Evolutionary conservation across 108 stramenopile genomes (phyloP).

Genomic region (Mediolabrus comicus): DNA sequence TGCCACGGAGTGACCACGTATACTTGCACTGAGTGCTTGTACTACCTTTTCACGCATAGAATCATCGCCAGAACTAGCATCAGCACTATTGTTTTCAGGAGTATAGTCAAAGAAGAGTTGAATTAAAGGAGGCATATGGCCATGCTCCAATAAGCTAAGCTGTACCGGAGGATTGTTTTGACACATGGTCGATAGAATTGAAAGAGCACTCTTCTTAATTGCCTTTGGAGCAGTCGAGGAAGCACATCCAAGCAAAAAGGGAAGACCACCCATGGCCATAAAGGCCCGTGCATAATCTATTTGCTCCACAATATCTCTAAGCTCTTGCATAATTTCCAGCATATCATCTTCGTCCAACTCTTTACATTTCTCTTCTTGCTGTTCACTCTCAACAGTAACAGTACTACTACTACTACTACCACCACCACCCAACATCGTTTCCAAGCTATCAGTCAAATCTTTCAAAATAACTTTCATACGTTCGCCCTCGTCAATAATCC

Average conservation of each 20-base stretch:
- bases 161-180: conserved; percentile 89
- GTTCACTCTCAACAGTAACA: conserved; percentile 8
- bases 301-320: conserved; percentile 89
- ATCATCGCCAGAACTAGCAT: conserved; percentile 33
- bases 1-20: conserved; percentile 63
- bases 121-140: conserved; percentile 59
- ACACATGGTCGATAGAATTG: conserved; percentile 66
- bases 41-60: conserved; percentile 60
- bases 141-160: conserved; percentile 63
- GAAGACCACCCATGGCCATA: conserved; percentile 67
- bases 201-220: conserved; percentile 54
- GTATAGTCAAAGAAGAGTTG: conserved; percentile 52
- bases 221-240: conserved; percentile 40
- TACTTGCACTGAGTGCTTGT: conserved; percentile 67
- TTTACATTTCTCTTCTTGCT: conserved; percentile 33
- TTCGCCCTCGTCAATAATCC: conserved; percentile 81
- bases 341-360: conserved; percentile 49
- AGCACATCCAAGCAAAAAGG: conserved; percentile 75
- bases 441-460: conserved; percentile 60
- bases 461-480: conserved; percentile 74
- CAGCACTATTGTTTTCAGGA: conserved; percentile 5
- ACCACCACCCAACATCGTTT: conserved; percentile 27
- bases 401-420: neutral
- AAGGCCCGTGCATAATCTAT: conserved; percentile 87
- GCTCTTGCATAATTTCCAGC: conserved; percentile 71